phyloP scores from a whole-genome alignment of 139 green algal species.

The Chlamydomonas sphaeroides region DNA sequence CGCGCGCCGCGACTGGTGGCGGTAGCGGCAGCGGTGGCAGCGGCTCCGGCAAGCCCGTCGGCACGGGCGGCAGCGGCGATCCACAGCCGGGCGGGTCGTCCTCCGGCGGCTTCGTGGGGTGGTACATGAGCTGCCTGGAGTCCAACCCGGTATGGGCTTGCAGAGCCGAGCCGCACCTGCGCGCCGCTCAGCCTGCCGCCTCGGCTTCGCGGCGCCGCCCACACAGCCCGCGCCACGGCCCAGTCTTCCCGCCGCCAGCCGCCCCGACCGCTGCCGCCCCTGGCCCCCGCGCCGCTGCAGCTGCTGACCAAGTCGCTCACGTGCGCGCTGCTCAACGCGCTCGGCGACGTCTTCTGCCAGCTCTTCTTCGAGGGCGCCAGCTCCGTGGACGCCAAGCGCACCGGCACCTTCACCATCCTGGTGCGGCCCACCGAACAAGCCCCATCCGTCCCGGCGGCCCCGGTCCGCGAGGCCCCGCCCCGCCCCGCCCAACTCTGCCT shows the following conservation, averaged over 20 bases:
- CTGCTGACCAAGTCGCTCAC: constrained; percentile 85
- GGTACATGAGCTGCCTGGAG: constrained; percentile 39
- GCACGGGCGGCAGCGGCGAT: not conserved
- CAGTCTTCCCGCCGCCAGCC: too few relatives aligned
- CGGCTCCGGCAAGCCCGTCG: not conserved
- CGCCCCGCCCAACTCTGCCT: not conserved
- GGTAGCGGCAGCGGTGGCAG: not conserved
- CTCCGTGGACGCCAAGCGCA: constrained; percentile 67
- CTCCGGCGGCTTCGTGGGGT: not conserved
- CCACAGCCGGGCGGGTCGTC: not conserved
- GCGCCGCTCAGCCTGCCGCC: too few relatives aligned
- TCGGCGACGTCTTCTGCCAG: constrained; percentile 88
- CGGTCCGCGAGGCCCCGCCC: not conserved
- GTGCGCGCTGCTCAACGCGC: constrained; percentile 82
- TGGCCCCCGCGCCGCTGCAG: too few relatives aligned
- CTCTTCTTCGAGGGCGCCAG: constrained; percentile 68
- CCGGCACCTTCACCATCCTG: constrained; percentile 81
- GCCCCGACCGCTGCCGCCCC: too few relatives aligned
- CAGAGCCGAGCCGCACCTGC: too few relatives aligned
- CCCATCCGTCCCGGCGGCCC: not conserved
- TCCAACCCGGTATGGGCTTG: constrained; percentile 25
- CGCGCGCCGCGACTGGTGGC: not conserved
- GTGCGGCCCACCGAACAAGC: constrained; percentile 1
- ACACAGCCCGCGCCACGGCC: too few relatives aligned
- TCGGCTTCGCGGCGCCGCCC: too few relatives aligned